Percentiles rank a stretch among this genome's conserved stretches.
Evolutionary conservation across 176 grass and related monocot species (phyloP).

Genomic region (Phyllostachys edulis): DNA sequence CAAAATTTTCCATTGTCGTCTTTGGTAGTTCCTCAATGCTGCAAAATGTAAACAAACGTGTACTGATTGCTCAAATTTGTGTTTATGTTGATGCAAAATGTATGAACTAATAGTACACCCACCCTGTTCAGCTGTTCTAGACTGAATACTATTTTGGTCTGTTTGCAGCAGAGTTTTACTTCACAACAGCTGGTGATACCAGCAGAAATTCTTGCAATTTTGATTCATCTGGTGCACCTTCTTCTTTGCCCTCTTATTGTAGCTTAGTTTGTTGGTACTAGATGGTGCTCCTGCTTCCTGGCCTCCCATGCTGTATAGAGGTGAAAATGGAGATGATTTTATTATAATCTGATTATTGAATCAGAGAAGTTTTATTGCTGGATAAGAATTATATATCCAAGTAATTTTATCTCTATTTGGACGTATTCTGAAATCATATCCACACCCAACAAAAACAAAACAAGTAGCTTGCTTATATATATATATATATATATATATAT

Average conservation of each 20-base stretch:
- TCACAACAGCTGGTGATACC: background rate
- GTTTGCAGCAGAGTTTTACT: conserved; percentile 6
- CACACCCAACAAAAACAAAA: background rate
- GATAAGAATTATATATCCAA: background rate
- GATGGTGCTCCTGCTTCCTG: background rate
- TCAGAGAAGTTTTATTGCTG: background rate
- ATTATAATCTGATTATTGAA: background rate
- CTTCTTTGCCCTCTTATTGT: background rate
- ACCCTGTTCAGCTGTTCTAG: background rate
- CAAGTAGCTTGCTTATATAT: background rate
- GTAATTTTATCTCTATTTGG: background rate
- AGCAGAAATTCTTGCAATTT: conserved; percentile 12
- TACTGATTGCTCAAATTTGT: conserved; percentile 12
- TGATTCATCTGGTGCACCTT: conserved; percentile 14
- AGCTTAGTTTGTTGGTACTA: background rate
- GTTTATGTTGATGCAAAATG: conserved; percentile 27
- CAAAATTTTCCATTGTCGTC: background rate
- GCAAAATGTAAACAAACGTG: conserved; percentile 36
- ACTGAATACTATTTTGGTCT: conserved; percentile 15
- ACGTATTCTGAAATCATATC: background rate
- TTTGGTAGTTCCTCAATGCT: conserved; percentile 11
- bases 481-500: too few species aligned
- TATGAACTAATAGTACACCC: conserved; percentile 29
- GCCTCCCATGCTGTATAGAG: background rate
- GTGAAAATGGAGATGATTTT: background rate